These are phyloP conservation scores for Mortierella sp. DNA, from an alignment of 371 early-diverging fungal species.

Conservation along the genomic window DNA sequence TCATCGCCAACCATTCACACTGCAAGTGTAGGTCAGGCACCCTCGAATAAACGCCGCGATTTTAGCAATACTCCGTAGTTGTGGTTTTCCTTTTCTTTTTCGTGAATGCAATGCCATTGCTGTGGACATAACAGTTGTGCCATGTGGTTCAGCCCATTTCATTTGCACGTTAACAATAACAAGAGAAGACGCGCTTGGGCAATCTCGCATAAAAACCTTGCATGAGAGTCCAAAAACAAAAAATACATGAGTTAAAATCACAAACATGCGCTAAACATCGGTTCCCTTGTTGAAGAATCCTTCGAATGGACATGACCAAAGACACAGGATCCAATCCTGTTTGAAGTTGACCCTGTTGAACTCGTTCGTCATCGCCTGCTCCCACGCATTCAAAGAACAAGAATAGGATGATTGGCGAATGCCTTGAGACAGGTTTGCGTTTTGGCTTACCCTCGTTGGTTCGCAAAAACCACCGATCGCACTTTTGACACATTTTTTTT, in stretches of 20 bases:
- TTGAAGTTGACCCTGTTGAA: not conserved
- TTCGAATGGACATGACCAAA: not conserved
- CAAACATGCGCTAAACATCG: not conserved
- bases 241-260: not conserved
- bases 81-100: not conserved
- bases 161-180: not conserved
- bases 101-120: not conserved
- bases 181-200: not conserved
- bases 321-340: not conserved
- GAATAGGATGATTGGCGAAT: no score
- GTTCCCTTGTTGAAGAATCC: not conserved
- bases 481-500: no score
- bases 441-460: no score
- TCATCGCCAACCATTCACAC: not conserved
- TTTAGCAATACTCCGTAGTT: not conserved
- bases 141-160: not conserved
- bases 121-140: not conserved
- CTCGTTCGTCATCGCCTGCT: no score
- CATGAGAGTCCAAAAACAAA: no score
- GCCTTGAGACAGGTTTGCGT: no score
- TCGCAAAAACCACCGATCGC: no score
- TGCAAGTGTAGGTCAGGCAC: no score
- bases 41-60: not conserved
- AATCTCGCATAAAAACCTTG: not conserved
- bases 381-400: no score